Conservation (phyloP, 2,329 filamentous ascomycete species). For the Talaromyces sp. region DNA sequence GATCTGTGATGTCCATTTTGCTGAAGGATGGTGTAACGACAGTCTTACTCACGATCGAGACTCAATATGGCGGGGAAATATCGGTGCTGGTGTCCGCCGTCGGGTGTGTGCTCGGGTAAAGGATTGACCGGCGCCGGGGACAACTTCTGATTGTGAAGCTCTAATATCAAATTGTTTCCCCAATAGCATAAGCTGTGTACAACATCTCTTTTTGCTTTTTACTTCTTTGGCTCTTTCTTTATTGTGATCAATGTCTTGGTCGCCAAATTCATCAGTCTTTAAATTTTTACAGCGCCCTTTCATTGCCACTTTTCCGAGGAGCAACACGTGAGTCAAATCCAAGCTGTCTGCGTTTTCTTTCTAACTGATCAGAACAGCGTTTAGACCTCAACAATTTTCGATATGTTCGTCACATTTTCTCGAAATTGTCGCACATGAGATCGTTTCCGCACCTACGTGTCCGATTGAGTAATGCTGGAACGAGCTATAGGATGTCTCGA, state of each 20-base stretch:
- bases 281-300: not conserved
- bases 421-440: not conserved
- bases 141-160: conserved; percentile 16
- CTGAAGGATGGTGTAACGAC: not conserved
- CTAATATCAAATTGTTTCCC: conserved; percentile 10
- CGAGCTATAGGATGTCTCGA: conserved; percentile 50
- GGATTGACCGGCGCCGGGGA: conserved; percentile 17
- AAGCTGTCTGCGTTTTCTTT: not conserved
- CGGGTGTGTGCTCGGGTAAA: conserved; percentile 19
- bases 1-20: conserved; percentile 84
- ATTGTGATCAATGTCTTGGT: not conserved
- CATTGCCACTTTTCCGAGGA: not conserved
- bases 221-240: not conserved
- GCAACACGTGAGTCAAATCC: not conserved
- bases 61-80: conserved; percentile 9
- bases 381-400: not conserved
- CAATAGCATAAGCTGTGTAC: not conserved
- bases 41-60: not conserved
- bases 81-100: not conserved
- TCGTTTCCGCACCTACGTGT: not conserved
- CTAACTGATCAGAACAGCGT: not conserved
- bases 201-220: not conserved
- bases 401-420: not conserved
- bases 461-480: conserved; percentile 48
- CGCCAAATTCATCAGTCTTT: not conserved